Evolutionary conservation across 768 basidiomycete species (phyloP), one percentile per base, ranked within the genome.

Genomic region (Trametes gibbosa): DNA sequence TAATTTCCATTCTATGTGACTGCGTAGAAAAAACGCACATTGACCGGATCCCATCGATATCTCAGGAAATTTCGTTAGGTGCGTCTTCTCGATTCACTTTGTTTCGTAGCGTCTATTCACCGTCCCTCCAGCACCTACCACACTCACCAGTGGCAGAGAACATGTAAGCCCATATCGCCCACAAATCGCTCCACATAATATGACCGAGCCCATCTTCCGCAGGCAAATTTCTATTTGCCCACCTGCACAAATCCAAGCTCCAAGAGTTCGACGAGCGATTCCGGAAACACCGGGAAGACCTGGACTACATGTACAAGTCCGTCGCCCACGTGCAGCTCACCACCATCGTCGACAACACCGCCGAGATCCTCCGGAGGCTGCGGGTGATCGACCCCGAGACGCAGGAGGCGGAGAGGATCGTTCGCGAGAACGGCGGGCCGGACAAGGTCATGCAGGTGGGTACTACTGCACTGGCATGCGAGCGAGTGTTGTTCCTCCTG

Each of bases 151-250:
- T 47, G 43, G 32, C 53, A 55, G 14, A 55, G 19, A 34, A 55
- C 32, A 1, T 34, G 53, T 55, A 16, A 40, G 55, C 37, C 34
- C 7, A 5, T 24, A n/a, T n/a, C n/a, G n/a, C n/a, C 3, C 5
- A 19, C n/a, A 17, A 24, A 27, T 10, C 9, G 13, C 1, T 10
- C 1, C 21, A 16, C 9, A 7, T 41, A 6, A 2, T 0, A 37
- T 39, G 32, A 2, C 45, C 34, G 5, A 34, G 17, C 41, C 24
- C n/a, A 55, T 14, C 16, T 23, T 13, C n/a, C 46, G 5, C 27
- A 56, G 55, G 41, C 39, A 56, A 56, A 24, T 19, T 50, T 13
- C 25, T 56, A 4, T 56, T 56, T 39, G 21, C 54, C 1, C 35
- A 39, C 25, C 4, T 40, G 3, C 54, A 56, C 34, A 56, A 48